These are phyloP conservation scores for Quercus cerris DNA, from an alignment of 306 rosid genomes.

Conservation along the genomic window DNA sequence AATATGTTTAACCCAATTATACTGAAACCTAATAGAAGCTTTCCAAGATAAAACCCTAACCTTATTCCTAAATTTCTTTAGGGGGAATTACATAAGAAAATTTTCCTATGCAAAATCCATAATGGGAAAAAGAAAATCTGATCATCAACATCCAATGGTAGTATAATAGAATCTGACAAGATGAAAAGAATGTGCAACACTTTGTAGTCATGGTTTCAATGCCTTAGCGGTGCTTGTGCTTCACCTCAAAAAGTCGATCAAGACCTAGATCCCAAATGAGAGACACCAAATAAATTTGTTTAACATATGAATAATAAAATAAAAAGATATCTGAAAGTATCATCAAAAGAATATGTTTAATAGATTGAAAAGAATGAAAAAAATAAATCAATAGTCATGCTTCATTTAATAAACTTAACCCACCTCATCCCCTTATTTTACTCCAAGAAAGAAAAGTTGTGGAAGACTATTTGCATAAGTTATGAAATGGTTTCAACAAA, in stretches of 20 bases:
- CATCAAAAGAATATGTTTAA: neutral
- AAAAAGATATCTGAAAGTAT: neutral
- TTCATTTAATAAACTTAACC: neutral
- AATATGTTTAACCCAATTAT: no score
- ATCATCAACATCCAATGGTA: slow-evolving; percentile 5
- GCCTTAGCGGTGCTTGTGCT: no score
- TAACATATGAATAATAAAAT: neutral
- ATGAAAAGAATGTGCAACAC: neutral
- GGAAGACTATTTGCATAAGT: neutral
- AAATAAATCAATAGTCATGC: neutral
- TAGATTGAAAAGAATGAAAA: no score
- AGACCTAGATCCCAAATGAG: slow-evolving; percentile 30
- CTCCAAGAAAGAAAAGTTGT: neutral
- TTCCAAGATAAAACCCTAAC: no score
- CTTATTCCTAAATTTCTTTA: no score
- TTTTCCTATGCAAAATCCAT: no score
- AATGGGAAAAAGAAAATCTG: neutral
- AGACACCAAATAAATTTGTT: neutral
- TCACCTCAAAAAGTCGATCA: slow-evolving; percentile 30
- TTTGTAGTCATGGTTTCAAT: no score
- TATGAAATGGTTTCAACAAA: neutral
- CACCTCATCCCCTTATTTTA: neutral
- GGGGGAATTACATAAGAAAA: no score
- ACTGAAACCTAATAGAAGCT: no score
- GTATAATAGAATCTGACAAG: neutral